Conservation (phyloP, 352 stramenopile genomes). For the Aphanomyces invadans region DNA sequence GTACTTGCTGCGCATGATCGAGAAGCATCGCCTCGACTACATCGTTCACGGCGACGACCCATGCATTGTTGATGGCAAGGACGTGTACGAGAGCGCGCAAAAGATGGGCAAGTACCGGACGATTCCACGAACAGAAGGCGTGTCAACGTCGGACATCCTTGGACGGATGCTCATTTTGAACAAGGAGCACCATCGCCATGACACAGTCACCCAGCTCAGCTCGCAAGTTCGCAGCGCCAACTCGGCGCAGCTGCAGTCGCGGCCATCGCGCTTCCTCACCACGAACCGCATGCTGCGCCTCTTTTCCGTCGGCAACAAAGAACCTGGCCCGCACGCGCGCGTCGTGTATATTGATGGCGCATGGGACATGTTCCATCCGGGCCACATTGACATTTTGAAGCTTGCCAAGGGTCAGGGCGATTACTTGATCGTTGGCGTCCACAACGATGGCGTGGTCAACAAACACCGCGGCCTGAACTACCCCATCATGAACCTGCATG, state of each 20-base stretch:
- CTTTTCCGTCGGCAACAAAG: slow-evolving; percentile 83
- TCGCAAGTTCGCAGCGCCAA: slow-evolving; percentile 52
- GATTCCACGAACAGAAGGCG: slow-evolving; percentile 93
- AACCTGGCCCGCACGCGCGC: slow-evolving; percentile 81
- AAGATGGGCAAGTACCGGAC: slow-evolving; percentile 93
- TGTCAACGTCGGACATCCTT: slow-evolving; percentile 98
- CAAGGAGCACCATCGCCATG: slow-evolving; percentile 88
- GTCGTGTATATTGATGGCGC: slow-evolving; percentile 98
- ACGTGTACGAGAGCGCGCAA: slow-evolving; percentile 97
- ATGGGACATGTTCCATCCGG: slow-evolving; percentile 99
- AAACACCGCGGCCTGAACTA: slow-evolving; percentile 86
- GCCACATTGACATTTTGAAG: slow-evolving; percentile 95
- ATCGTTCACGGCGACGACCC: slow-evolving; percentile 98
- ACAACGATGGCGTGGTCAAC: slow-evolving; percentile 92
- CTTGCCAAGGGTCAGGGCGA: slow-evolving; percentile 86
- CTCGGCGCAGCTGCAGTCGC: slow-evolving; percentile 38
- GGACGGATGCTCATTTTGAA: slow-evolving; percentile 96
- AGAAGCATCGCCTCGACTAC: slow-evolving; percentile 97
- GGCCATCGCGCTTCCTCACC: slow-evolving; percentile 91
- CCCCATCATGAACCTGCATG: slow-evolving; percentile 98
- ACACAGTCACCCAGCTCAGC: slow-evolving; percentile 71
- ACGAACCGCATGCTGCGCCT: slow-evolving; percentile 93
- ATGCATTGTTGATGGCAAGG: slow-evolving; percentile 97
- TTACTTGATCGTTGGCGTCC: slow-evolving; percentile 95
- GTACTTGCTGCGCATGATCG: slow-evolving; percentile 96